phyloP scores from a whole-genome alignment of 2,329 filamentous ascomycete species.

The Orbilia blumenaviensis region DNA sequence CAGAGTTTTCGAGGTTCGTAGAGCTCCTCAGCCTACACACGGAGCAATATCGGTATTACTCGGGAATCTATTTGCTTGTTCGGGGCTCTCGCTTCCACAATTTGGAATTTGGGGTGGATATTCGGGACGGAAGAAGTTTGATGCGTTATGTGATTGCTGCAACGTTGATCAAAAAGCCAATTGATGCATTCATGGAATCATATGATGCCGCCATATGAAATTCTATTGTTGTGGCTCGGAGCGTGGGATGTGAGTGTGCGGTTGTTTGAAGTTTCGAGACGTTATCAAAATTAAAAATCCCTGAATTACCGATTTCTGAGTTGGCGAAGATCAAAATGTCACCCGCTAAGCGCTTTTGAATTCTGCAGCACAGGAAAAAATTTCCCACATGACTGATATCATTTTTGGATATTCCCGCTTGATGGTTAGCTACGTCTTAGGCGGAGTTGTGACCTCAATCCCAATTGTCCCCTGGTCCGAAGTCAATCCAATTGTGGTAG shows the following conservation, averaged over 20 bases:
- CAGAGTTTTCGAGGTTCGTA: not conserved
- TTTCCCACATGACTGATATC: slow-evolving; percentile 27
- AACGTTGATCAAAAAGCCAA: not conserved
- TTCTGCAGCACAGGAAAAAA: slow-evolving; percentile 1
- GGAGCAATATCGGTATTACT: slow-evolving; percentile 17
- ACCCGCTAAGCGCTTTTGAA: not conserved
- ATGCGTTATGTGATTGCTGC: not conserved
- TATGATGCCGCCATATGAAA: not conserved
- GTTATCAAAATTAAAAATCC: not conserved
- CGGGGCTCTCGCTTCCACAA: not conserved
- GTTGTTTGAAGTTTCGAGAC: not conserved
- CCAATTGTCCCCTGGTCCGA: slow-evolving; percentile 11
- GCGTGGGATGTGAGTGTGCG: not conserved
- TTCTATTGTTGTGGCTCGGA: not conserved
- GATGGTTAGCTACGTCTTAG: no score
- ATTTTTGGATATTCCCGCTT: slow-evolving; percentile 11
- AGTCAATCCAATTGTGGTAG: not conserved
- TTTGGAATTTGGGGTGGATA: not conserved
- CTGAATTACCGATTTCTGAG: slow-evolving; percentile 1
- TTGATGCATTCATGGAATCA: not conserved
- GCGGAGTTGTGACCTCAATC: slow-evolving; percentile 7
- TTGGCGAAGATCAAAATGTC: not conserved
- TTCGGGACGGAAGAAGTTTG: slow-evolving; percentile 8
- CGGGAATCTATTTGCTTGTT: not conserved
- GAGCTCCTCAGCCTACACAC: slow-evolving; percentile 2